Base-by-base conservation (phyloP, 2,329 filamentous ascomycete genomes). In the Calonectria montana region DNA sequence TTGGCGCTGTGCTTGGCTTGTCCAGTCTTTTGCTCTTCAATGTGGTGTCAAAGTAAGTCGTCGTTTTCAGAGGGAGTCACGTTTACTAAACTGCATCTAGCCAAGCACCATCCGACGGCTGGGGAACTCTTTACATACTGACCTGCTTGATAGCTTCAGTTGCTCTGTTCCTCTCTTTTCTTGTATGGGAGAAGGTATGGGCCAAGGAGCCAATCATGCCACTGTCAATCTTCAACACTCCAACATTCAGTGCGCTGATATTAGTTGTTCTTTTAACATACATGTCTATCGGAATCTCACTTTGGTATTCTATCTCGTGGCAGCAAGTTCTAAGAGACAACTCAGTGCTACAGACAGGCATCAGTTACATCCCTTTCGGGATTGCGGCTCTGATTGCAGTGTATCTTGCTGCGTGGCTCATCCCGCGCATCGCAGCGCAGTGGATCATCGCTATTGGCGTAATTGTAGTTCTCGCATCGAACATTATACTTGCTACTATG, bases 261-360 rank as follows among this genome's bases (percentile, higher is more conserved):
- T 76, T 86, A 3, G 85, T 86, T 12, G 83, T 86, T 1, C 77
- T 87, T 2, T 74, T 88, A 8, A 83, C 81, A 35, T 88, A 86
- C 77, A 88, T 88, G 86, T 81, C 84, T 1, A 80, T 86, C 16
- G 86, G 86, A 0, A 87, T 85, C n/a, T 77, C 83, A 0, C 77
- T 87, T 9, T 89, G 86, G 85, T 89, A 89, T 77, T 82, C 85
- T 57, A 77, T 85, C 1, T 78, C 84, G 4, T 88, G 85, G 85
- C 78, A 85, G 35, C 83, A 86, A 68, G 43, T 84, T 12, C 76
- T 88, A 4, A 84, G 87, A 15, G 75, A 83, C n/a, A 81, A 81
- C 80, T 39, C 65, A 0, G 80, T 86, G 1, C 77, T 89, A 4
- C 76, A 85, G 15, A 82, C 83, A 31, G 83, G 57, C 37, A 50